Base-by-base conservation (phyloP, 331 rosid species). In the Malus hybrid region DNA sequence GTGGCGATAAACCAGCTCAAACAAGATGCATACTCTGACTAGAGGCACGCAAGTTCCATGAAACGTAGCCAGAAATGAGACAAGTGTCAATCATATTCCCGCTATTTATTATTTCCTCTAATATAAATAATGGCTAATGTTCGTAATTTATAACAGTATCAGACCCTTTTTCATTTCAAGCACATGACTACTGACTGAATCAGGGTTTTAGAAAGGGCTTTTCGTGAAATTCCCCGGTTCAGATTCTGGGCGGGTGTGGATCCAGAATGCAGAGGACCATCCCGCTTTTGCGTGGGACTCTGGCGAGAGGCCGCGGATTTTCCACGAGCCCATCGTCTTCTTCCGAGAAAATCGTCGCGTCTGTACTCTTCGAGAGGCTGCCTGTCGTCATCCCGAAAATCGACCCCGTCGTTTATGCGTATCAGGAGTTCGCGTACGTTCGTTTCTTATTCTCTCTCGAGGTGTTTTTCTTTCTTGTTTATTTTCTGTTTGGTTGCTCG, bases 361-460 rank as follows among this genome's bases (percentile, higher is more conserved):
- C 97, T 42, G 97, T 94, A 55, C 93, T 94, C 64, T 90, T 94
- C 81, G 99, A 94, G 89, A 83, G 99, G 84, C 73, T 94, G 75
- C 99, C 99, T 0, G 93, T 92, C n/a, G 94, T 92, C 66, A 86
- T 94, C 75, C 99, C 99, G 80, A 90, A 88, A 83, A 84, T 94
- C 75, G 92, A 94, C 84, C 99, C 97, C 26, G 81, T 78, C 24
- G 91, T 88, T 77, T 94, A 92, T 68, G 96, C 97, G 5, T 94
- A 91, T 82, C 96, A 87, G 76, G 99, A 88, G 86, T 94, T 90
- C 88, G 85, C 94, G 99, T 92, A 80, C 75, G 86, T 79, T 52
- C 55, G 71, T 14, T 73, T 34, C 28, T 3, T 24, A 28, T 12
- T 18, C 5, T 32, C 24, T 69, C 33, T 64, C 26, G 46, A 39